These are phyloP conservation scores for Cardamine occulta DNA, from an alignment of 345 rosid genomes.

Conservation along the genomic window DNA sequence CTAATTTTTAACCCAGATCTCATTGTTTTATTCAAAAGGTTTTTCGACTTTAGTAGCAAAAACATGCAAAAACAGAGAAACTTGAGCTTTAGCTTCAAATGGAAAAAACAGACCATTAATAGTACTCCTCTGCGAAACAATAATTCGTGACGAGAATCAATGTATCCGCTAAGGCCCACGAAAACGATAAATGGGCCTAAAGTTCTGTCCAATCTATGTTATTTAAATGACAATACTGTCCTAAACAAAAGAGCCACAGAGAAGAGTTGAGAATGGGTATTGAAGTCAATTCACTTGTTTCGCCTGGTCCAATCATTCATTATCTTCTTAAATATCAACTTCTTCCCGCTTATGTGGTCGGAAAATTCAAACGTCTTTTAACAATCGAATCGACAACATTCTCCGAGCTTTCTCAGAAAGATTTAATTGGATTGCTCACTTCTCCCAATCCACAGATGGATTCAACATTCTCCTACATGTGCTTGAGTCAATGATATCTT, in stretches of 20 bases:
- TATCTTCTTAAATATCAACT: too few species aligned
- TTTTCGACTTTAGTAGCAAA: slow-evolving; percentile 5
- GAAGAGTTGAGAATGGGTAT: background rate
- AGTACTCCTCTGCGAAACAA: background rate
- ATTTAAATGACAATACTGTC: background rate
- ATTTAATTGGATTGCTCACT: too few species aligned
- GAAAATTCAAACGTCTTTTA: too few species aligned
- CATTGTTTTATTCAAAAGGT: background rate
- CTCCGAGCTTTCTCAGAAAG: too few species aligned
- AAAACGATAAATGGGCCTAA: background rate
- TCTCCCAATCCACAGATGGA: too few species aligned
- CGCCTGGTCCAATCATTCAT: too few species aligned
- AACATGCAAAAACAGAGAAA: slow-evolving; percentile 32
- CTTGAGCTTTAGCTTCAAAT: slow-evolving; percentile 20
- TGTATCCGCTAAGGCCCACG: slow-evolving; percentile 15
- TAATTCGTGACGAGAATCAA: background rate
- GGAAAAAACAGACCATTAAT: slow-evolving; percentile 27
- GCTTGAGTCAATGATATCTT: background rate
- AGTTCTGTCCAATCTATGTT: background rate
- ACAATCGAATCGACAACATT: too few species aligned
- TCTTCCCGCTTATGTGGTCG: too few species aligned
- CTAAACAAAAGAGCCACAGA: background rate
- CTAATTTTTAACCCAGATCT: background rate
- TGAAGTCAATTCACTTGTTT: too few species aligned
- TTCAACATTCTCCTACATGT: too few species aligned